These are phyloP conservation scores for Wickerhamomyces canadensis DNA, from an alignment of 805 yeast genomes.

Conservation along the genomic window DNA sequence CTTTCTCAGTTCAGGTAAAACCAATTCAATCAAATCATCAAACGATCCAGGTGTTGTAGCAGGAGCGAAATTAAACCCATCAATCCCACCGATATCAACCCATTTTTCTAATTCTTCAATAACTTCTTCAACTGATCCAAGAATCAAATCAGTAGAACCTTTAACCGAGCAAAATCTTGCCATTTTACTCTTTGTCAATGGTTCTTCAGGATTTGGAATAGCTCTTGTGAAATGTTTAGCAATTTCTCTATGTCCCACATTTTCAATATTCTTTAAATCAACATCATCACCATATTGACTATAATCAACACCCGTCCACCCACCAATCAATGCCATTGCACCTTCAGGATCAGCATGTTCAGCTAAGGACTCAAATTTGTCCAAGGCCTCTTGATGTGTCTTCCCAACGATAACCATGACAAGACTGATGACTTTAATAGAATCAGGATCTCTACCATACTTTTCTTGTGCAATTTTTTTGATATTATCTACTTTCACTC, in stretches of 20 bases:
- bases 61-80: constrained; percentile 37
- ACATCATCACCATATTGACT: constrained; percentile 32
- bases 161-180: constrained; percentile 8
- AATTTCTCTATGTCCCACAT: constrained; percentile 26
- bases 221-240: constrained; percentile 16
- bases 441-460: constrained; percentile 30
- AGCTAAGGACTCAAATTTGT: constrained; percentile 29
- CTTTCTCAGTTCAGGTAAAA: constrained; percentile 30
- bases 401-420: constrained; percentile 33
- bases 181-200: not conserved
- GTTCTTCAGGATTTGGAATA: not conserved
- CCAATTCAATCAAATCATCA: constrained; percentile 32
- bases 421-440: constrained; percentile 34
- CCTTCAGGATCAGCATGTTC: constrained; percentile 35
- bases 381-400: constrained; percentile 37
- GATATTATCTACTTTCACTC: constrained; percentile 26
- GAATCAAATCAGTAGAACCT: constrained; percentile 24
- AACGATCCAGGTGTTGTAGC: constrained; percentile 32
- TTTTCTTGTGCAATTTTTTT: constrained; percentile 29
- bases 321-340: constrained; percentile 40
- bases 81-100: constrained; percentile 34
- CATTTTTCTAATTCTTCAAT: constrained; percentile 34
- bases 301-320: constrained; percentile 40
- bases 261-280: constrained; percentile 28
- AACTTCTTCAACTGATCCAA: constrained; percentile 32